Conservation (phyloP, 2,329 filamentous ascomycete genomes). For the Cryphonectria radicalis region DNA sequence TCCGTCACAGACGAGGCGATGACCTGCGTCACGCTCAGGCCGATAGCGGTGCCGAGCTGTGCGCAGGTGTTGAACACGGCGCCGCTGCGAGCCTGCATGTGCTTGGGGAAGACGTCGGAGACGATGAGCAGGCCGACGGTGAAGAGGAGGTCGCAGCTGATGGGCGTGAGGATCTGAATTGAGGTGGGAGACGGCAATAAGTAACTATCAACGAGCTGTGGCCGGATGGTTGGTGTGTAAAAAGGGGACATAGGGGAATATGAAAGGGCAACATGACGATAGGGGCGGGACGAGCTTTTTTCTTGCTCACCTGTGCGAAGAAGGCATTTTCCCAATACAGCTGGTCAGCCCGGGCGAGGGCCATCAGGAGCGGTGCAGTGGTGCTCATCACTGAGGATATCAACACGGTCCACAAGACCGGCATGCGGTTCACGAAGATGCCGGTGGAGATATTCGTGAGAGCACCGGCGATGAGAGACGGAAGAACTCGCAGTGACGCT, state of each 20-base stretch:
- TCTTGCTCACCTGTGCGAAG: constrained; percentile 35
- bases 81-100: constrained; percentile 62
- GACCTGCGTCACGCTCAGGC: constrained; percentile 24
- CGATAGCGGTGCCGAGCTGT: constrained; percentile 47
- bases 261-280: not conserved
- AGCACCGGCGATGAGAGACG: constrained; percentile 48
- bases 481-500: constrained; percentile 51
- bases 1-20: constrained; percentile 17
- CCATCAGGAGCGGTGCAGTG: constrained; percentile 58
- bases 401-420: constrained; percentile 45
- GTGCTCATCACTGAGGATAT: constrained; percentile 48
- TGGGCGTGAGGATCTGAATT: constrained; percentile 44
- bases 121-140: constrained; percentile 60
- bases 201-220: constrained; percentile 5
- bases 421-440: constrained; percentile 49
- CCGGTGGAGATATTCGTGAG: constrained; percentile 49
- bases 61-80: constrained; percentile 64
- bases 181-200: not conserved
- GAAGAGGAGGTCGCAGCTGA: constrained; percentile 55
- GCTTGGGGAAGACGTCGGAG: constrained; percentile 56
- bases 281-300: not conserved
- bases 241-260: not conserved
- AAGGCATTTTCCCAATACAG: constrained; percentile 57
- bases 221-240: constrained; percentile 23
- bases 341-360: constrained; percentile 51